Conservation (phyloP, 768 basidiomycete genomes). For the Lentinula detonsa region DNA sequence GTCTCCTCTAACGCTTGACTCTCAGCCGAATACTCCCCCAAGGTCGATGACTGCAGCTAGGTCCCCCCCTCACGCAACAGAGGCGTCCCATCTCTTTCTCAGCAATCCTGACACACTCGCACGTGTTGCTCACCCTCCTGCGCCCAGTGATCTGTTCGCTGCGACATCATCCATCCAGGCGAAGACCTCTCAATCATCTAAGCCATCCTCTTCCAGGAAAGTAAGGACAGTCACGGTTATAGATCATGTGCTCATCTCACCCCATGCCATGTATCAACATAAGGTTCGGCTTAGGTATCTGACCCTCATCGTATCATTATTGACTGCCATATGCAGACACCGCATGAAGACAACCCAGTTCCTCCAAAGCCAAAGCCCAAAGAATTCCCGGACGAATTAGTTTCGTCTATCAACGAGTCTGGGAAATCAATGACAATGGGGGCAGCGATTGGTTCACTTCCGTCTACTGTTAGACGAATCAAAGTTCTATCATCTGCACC, state of each 20-base stretch:
- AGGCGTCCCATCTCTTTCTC: not conserved
- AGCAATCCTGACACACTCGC: not conserved
- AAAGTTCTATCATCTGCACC: not conserved
- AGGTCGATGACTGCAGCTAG: not conserved
- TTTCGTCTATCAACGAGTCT: not conserved
- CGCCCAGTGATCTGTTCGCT: not conserved
- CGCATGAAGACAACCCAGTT: not conserved
- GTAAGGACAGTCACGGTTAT: not conserved
- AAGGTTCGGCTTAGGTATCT: not conserved
- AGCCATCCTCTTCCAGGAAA: not conserved
- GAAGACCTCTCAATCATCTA: not conserved
- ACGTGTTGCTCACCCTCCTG: not conserved
- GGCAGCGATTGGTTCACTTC: not conserved
- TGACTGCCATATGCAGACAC: not conserved
- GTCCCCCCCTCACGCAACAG: not conserved
- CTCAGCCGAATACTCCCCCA: not conserved
- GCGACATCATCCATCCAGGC: not conserved
- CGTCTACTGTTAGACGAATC: not conserved
- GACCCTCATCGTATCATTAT: not conserved
- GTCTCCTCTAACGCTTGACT: not conserved
- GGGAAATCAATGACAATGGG: not conserved
- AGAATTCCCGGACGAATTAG: not conserved
- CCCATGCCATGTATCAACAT: not conserved
- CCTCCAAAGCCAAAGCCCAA: not conserved
- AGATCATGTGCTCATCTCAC: not conserved